A percentile compares a stretch with the other conserved stretches of the same genome.
These are phyloP conservation scores for Cucurbita maxima DNA, from an alignment of 306 rosid genomes.

Conservation along the genomic window DNA sequence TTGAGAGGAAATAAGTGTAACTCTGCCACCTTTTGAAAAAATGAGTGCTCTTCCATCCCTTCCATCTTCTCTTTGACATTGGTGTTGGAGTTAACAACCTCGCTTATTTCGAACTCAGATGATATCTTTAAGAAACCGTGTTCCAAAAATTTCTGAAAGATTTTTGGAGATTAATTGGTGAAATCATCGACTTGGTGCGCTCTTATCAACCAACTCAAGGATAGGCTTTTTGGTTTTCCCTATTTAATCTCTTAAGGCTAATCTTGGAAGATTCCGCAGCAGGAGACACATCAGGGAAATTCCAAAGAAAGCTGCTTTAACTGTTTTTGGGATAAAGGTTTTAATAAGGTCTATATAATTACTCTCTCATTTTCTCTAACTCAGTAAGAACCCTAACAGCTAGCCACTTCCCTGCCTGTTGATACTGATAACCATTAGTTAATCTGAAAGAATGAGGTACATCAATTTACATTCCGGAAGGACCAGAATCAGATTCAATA, in stretches of 20 bases:
- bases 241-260: background rate
- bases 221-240: background rate
- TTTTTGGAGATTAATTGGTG: background rate
- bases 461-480: background rate
- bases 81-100: background rate
- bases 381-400: background rate
- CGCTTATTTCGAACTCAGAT: background rate
- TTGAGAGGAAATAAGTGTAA: background rate
- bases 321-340: background rate
- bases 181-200: background rate
- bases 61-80: background rate
- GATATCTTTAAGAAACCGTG: background rate
- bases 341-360: background rate
- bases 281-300: background rate
- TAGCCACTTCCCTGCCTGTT: background rate
- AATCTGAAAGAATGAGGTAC: background rate
- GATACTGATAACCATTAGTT: background rate
- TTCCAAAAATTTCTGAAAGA: background rate
- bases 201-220: background rate
- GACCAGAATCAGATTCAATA: background rate
- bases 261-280: background rate
- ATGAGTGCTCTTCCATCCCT: background rate
- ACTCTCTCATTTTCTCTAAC: background rate
- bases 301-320: background rate
- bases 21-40: background rate